A percentile compares a stretch with the other conserved stretches of the same genome.
Evolutionary conservation across 2,329 filamentous ascomycete genomes (phyloP).

Genomic region (Cladosporium colombiae): DNA sequence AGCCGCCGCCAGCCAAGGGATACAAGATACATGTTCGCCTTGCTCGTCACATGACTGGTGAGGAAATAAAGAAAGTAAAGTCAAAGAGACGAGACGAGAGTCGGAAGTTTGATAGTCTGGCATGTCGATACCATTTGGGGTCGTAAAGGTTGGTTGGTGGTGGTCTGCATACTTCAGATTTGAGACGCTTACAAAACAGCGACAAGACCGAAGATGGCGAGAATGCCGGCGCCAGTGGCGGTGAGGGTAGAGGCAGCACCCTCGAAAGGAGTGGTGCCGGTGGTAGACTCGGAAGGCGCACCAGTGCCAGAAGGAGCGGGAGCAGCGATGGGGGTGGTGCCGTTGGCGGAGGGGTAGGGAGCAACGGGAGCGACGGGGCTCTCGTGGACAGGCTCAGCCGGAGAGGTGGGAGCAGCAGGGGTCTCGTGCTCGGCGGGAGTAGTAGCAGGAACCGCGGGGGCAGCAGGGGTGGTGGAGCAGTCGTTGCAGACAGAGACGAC

Average conservation of each 20-base stretch:
- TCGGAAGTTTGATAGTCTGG: background rate
- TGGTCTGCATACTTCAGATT: background rate
- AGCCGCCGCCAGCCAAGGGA: conserved; percentile 14
- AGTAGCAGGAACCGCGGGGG: conserved; percentile 11
- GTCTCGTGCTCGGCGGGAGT: conserved; percentile 12
- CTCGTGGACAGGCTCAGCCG: conserved; percentile 4
- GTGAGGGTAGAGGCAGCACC: conserved; percentile 54
- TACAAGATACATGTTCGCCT: conserved; percentile 5
- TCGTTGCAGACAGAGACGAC: conserved; percentile 39
- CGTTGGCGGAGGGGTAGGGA: conserved; percentile 32
- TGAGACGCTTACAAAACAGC: conserved; percentile 31
- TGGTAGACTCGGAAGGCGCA: conserved; percentile 23
- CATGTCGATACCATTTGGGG: background rate
- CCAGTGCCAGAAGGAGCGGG: conserved; percentile 21
- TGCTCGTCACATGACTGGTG: conserved; percentile 3
- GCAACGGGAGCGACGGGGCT: conserved; percentile 17
- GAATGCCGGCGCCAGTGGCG: conserved; percentile 53
- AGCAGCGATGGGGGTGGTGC: conserved; percentile 16
- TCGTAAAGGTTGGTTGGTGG: conserved; percentile 9
- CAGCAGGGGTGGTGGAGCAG: conserved; percentile 21
- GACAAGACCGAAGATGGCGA: conserved; percentile 54
- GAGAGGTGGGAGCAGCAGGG: conserved; percentile 9
- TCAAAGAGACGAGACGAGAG: conserved; percentile 7
- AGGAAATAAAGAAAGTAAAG: conserved; percentile 6
- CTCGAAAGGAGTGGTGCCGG: conserved; percentile 45